Evolutionary conservation across 768 basidiomycete species (phyloP).

Genomic region (Sistotremastrum suecicum): DNA sequence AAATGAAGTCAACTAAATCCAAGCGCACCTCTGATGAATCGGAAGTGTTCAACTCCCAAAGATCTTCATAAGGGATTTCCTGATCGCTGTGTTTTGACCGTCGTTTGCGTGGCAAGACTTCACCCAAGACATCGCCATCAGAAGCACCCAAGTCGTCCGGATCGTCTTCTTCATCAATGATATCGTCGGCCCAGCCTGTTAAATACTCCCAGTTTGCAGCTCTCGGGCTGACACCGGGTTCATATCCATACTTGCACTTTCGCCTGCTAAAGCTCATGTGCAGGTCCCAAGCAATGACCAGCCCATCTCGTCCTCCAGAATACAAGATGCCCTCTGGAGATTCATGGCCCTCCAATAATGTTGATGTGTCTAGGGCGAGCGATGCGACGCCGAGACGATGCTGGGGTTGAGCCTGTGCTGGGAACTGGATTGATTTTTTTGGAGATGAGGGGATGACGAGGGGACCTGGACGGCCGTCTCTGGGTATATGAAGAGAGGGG

Average conservation of each 20-base stretch:
- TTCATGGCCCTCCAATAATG: constrained; percentile 48
- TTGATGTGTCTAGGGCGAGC: constrained; percentile 78
- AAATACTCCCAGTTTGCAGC: constrained; percentile 58
- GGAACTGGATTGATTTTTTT: constrained; percentile 12
- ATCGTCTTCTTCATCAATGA: constrained; percentile 42
- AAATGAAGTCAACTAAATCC: neutral
- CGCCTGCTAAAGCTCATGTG: constrained; percentile 46
- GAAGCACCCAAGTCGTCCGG: constrained; percentile 53
- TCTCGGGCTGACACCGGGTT: constrained; percentile 12
- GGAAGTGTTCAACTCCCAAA: constrained; percentile 57
- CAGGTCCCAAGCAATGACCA: constrained; percentile 81
- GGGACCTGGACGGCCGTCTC: constrained; percentile 57
- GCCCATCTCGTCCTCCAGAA: constrained; percentile 78
- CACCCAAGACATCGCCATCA: constrained; percentile 68
- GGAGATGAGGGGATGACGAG: constrained; percentile 35
- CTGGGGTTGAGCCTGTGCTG: constrained; percentile 38
- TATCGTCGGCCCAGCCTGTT: constrained; percentile 73
- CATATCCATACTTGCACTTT: constrained; percentile 14
- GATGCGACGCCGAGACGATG: constrained; percentile 81
- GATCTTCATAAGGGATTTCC: constrained; percentile 47
- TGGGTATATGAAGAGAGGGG: constrained; percentile 47
- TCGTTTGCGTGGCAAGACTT: constrained; percentile 35
- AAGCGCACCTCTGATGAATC: constrained; percentile 33
- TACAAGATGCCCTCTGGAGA: constrained; percentile 81
- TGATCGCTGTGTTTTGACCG: constrained; percentile 18